These are phyloP conservation scores for Kazachstania martiniae DNA, from an alignment of 805 yeast species.

Conservation along the genomic window DNA sequence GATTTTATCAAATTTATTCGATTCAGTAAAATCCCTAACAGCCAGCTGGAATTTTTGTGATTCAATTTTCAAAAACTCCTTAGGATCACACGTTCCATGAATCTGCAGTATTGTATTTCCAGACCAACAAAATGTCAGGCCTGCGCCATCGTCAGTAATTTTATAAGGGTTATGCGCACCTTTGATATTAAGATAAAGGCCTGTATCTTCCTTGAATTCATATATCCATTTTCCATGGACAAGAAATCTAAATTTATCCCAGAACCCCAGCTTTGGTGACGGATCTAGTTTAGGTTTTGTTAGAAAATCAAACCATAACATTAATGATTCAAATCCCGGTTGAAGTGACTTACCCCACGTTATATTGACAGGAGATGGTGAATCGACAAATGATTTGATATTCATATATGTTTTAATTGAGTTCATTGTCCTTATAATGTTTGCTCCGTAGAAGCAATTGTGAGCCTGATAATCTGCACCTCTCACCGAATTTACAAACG, in stretches of 20 bases:
- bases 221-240: conserved; percentile 44
- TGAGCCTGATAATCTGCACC: conserved; percentile 22
- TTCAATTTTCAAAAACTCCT: conserved; percentile 41
- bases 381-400: conserved; percentile 34
- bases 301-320: conserved; percentile 54
- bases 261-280: conserved; percentile 52
- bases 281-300: conserved; percentile 64
- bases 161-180: conserved; percentile 51
- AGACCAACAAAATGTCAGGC: conserved; percentile 56
- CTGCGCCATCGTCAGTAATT: conserved; percentile 46
- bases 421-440: conserved; percentile 51
- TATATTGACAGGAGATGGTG: conserved; percentile 39
- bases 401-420: conserved; percentile 48
- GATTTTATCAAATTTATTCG: conserved; percentile 32
- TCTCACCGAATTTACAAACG: conserved; percentile 43
- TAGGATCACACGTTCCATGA: conserved; percentile 39
- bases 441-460: conserved; percentile 47
- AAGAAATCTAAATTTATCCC: conserved; percentile 55
- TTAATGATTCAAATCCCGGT: conserved; percentile 48
- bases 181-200: conserved; percentile 53
- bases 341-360: conserved; percentile 58
- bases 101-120: conserved; percentile 40
- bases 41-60: conserved; percentile 49
- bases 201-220: conserved; percentile 34
- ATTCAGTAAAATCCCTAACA: conserved; percentile 34